A percentile compares a stretch with the other conserved stretches of the same genome.
These are phyloP conservation scores for Neotropicomus parvogracilis DNA, from an alignment of 1,284 basidiomycete genomes.

Conservation along the genomic window DNA sequence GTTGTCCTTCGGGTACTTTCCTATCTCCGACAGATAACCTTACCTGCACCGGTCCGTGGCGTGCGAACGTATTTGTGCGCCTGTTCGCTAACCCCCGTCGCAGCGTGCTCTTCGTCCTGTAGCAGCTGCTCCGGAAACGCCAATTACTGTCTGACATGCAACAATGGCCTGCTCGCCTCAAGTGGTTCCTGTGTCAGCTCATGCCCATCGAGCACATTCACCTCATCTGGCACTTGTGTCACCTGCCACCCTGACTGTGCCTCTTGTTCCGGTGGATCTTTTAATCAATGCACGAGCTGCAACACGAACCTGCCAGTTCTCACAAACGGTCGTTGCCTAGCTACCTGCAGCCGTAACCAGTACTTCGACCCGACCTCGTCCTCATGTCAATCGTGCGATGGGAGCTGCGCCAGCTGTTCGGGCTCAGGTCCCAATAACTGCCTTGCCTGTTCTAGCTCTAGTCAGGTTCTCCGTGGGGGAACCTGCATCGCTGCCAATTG, in stretches of 20 bases:
- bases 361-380: slow-evolving; percentile 65
- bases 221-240: slow-evolving; percentile 59
- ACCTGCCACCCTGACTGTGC: slow-evolving; percentile 79
- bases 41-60: slow-evolving; percentile 57
- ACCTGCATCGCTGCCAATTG: slow-evolving; percentile 63
- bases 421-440: slow-evolving; percentile 62
- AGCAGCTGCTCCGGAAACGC: slow-evolving; percentile 62
- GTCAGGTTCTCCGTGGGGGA: slow-evolving; percentile 59
- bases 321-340: slow-evolving; percentile 67
- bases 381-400: slow-evolving; percentile 67
- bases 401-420: slow-evolving; percentile 70
- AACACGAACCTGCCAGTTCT: slow-evolving; percentile 64
- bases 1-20: slow-evolving; percentile 71
- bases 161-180: slow-evolving; percentile 58
- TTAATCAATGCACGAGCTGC: slow-evolving; percentile 75
- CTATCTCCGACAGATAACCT: slow-evolving; percentile 65
- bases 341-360: slow-evolving; percentile 67
- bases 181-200: slow-evolving; percentile 67
- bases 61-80: slow-evolving; percentile 1
- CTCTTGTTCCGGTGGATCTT: slow-evolving; percentile 66
- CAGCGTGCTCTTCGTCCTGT: slow-evolving; percentile 74
- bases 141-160: slow-evolving; percentile 69
- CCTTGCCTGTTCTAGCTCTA: slow-evolving; percentile 65
- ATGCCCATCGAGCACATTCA: slow-evolving; percentile 70
- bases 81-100: slow-evolving; percentile 21